Base-by-base conservation (phyloP, 2,329 filamentous ascomycete species). In the Penicillium sp. region DNA sequence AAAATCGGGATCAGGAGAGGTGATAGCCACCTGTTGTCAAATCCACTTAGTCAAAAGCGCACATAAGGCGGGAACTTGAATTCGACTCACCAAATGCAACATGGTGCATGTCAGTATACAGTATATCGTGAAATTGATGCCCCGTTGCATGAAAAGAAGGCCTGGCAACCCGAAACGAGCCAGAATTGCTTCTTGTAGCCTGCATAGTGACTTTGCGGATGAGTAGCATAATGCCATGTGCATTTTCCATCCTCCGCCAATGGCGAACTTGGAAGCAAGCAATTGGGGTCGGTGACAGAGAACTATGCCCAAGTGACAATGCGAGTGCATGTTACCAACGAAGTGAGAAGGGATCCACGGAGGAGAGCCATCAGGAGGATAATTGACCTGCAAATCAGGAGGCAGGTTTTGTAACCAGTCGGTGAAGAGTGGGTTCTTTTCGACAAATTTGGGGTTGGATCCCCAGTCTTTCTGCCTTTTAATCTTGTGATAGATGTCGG, bases 121-220 rank as follows among this genome's bases (percentile, higher is more conserved):
- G 73, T 98, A 98, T n/a, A 98, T 92, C 6, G 92, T 92, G 72
- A 97, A 98, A 77, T 93, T 97, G 74, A 96, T 93, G 45, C 94
- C 94, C 67, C 94, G 86, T 71, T 94, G 90, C 94, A 97, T 97
- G 78, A 90, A 96, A 69, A 95, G 84, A 17, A 98, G 82, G 0
- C 93, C 94, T 17, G 86, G 86, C 63, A 97, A 81, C 3, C 93
- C 92, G 75, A 89, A 96, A 0, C 86, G 85, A 58, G 90, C 85
- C 62, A 96, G 73, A 41, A 96, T 87, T 2, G 90, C 90, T 78
- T 98, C 94, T 73, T 97, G 93, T 6, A 97, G 78, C 63, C 91
- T 88, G 77, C 93, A 97, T 55, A 98, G 84, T 46, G 86, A 86
- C 76, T 95, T 96, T 45, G 94, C 93, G 1, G 93, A 90, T 46